Evolutionary conservation across 148 eudicot genomes (phyloP).

Genomic region (Simmondsia chinensis): DNA sequence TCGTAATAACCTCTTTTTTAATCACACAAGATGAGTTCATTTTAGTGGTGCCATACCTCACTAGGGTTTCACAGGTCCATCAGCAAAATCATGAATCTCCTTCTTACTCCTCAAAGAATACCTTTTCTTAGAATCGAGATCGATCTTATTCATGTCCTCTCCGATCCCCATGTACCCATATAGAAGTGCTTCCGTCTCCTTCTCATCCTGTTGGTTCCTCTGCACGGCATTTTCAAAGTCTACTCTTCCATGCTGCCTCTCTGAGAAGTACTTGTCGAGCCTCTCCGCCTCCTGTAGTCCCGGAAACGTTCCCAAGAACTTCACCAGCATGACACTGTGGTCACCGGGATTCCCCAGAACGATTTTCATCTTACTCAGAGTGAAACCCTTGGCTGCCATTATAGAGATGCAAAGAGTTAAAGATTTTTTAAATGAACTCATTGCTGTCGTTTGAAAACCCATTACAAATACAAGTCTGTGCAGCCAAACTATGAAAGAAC

Average conservation of each 20-base stretch:
- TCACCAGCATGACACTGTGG: constrained; percentile 30
- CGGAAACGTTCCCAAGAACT: constrained; percentile 44
- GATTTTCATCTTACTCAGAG: constrained; percentile 28
- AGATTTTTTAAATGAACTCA: neutral
- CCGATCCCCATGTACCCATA: constrained; percentile 48
- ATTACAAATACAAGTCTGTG: neutral
- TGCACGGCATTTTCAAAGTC: constrained; percentile 17
- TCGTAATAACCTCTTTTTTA: too few species aligned
- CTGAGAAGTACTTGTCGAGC: constrained; percentile 32
- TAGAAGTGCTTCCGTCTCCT: constrained; percentile 20
- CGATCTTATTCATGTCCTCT: constrained; percentile 41
- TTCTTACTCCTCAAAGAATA: constrained; percentile 39
- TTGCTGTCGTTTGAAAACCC: neutral
- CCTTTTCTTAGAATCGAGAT: constrained; percentile 34
- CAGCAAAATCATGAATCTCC: constrained; percentile 44
- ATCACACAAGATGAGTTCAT: neutral
- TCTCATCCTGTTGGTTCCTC: constrained; percentile 3
- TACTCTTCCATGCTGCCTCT: constrained; percentile 29
- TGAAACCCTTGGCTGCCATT: constrained; percentile 28
- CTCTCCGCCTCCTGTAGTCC: constrained; percentile 44
- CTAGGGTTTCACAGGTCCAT: constrained; percentile 38
- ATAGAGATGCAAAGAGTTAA: neutral
- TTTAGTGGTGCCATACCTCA: neutral
- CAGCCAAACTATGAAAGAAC: too few species aligned
- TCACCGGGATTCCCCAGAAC: constrained; percentile 35